Evolutionary conservation across 2,329 filamentous ascomycete genomes (phyloP), one percentile per base, ranked within the genome.

Genomic region (Calonectria fujianensis): DNA sequence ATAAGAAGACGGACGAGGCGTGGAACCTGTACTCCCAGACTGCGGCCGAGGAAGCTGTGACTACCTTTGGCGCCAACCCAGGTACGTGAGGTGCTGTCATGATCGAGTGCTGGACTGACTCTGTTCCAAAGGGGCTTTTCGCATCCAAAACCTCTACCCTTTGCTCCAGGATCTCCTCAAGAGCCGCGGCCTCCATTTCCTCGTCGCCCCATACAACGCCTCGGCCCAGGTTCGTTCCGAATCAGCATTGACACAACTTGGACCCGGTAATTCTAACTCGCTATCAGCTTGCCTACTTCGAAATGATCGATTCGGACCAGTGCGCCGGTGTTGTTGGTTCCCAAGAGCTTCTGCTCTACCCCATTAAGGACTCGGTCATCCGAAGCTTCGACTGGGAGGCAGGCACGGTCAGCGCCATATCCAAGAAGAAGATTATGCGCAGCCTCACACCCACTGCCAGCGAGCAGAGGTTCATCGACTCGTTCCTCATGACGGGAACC

Each of bases 21-120:
- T 99, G 97, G 96, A 90, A 91, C 4, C 87, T 97, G 61, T 99
- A 99, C 85, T 94, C 96, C 81, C 91, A 93, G 76, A 93, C 95
- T 69, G 90, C 95, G 80, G 95, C 96, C 18, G 92, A 94, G 77
- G 90, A 94, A 78, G 96, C 97, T 20, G 96, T 98, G 9, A 88
- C 91, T 72, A 93, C 94, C n/a, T 98, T 98, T 86, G 96, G 96
- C 76, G 85, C 86, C 63, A 93, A 93, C 82, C 94, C 94, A 80
- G 93, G 95, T 96, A 90, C 77, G 85, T 63, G 52, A 63, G 57
- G 13, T 63, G 13, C 18, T 61, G 48, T 13, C 50, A 24, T 66
- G 64, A 18, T 51, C 54, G 31, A 29, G 67, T 63, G 69, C 66
- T 70, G 77, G 63, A 59, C 84, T 86, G 76, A 87, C 67, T 68